A percentile compares a stretch with the other conserved stretches of the same genome.
Conservation (phyloP, 352 stramenopile species). For the Phytophthora fragariae region DNA sequence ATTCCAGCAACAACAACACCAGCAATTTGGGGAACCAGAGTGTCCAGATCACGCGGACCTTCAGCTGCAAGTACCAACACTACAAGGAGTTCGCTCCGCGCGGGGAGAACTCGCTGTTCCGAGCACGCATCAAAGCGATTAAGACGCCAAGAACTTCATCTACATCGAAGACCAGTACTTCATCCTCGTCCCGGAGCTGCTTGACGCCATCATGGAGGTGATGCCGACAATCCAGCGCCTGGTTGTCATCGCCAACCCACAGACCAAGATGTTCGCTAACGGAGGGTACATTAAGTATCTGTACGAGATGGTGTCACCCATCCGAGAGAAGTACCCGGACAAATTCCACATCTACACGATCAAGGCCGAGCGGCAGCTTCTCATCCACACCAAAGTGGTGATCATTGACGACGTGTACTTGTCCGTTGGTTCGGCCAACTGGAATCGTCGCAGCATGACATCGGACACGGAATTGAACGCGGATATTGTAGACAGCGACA, state of each 20-base stretch:
- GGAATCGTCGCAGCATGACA: slow-evolving; percentile 59
- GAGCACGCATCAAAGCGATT: slow-evolving; percentile 34
- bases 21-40: slow-evolving; percentile 28
- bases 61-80: slow-evolving; percentile 32
- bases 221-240: slow-evolving; percentile 57
- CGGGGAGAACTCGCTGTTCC: slow-evolving; percentile 31
- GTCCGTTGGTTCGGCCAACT: slow-evolving; percentile 65
- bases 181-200: slow-evolving; percentile 27
- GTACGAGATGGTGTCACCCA: slow-evolving; percentile 58
- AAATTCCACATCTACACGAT: slow-evolving; percentile 49
- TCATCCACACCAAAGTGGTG: slow-evolving; percentile 64
- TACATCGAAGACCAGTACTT: slow-evolving; percentile 41
- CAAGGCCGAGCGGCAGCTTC: slow-evolving; percentile 42
- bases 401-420: slow-evolving; percentile 73
- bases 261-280: slow-evolving; percentile 36
- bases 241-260: slow-evolving; percentile 49
- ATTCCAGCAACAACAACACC: slow-evolving; percentile 48
- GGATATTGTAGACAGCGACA: slow-evolving; percentile 57
- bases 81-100: slow-evolving; percentile 33
- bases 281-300: slow-evolving; percentile 58
- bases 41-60: slow-evolving; percentile 35
- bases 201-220: slow-evolving; percentile 44
- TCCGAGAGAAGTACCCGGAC: slow-evolving; percentile 43
- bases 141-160: slow-evolving; percentile 38
- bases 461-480: slow-evolving; percentile 65